Percentiles rank a stretch among this genome's conserved stretches.
phyloP scores from a whole-genome alignment of 805 yeast genomes.

The Saturnispora silvae region DNA sequence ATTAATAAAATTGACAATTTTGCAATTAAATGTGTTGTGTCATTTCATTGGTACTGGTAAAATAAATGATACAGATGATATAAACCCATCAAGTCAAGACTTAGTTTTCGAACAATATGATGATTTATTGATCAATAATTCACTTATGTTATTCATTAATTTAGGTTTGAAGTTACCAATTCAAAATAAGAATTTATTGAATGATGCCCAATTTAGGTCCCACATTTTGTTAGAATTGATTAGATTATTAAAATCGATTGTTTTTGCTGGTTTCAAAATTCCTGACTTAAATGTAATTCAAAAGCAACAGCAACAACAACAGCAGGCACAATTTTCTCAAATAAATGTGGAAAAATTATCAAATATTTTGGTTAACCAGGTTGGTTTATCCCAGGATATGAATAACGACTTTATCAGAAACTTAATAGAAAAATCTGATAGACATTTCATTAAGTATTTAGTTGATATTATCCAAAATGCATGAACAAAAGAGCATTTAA shows the following conservation, averaged over 20 bases:
- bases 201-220: conserved; percentile 71
- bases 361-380: conserved; percentile 35
- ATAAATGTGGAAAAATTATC: conserved; percentile 22
- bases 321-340: conserved; percentile 26
- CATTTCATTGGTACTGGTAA: conserved; percentile 58
- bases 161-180: conserved; percentile 63
- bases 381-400: conserved; percentile 52
- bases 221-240: conserved; percentile 63
- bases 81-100: conserved; percentile 31
- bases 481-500: not conserved
- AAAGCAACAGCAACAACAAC: conserved; percentile 24
- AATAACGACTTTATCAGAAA: conserved; percentile 52
- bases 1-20: conserved; percentile 57
- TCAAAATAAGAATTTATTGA: conserved; percentile 30
- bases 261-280: conserved; percentile 24
- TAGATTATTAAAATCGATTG: conserved; percentile 54
- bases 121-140: conserved; percentile 55
- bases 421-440: conserved; percentile 44
- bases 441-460: conserved; percentile 64
- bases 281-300: conserved; percentile 22
- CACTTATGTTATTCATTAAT: conserved; percentile 62
- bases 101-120: conserved; percentile 55
- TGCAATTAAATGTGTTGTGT: conserved; percentile 55
- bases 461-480: conserved; percentile 23
- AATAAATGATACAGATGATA: conserved; percentile 52